These are phyloP conservation scores for Bipolaris gigantea DNA, from an alignment of 2,329 filamentous ascomycete species.

Conservation along the genomic window DNA sequence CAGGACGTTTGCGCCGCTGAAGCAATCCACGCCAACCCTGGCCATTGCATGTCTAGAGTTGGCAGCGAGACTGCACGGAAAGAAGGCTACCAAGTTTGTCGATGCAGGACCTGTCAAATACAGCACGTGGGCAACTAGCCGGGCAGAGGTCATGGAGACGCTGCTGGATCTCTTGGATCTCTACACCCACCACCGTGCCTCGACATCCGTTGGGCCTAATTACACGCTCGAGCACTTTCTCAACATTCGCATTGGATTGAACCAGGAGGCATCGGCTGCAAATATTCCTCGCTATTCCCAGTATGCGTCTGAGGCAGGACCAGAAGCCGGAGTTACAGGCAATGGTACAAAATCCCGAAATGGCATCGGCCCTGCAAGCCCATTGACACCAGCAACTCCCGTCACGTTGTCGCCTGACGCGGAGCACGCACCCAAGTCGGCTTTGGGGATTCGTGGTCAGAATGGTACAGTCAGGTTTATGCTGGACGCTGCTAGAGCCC, in stretches of 20 bases:
- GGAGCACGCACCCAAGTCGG: constrained; percentile 40
- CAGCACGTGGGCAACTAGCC: constrained; percentile 47
- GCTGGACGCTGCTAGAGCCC: constrained; percentile 76
- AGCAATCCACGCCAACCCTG: constrained; percentile 84
- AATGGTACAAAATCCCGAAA: constrained; percentile 39
- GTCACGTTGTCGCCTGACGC: constrained; percentile 47
- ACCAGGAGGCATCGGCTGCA: constrained; percentile 72
- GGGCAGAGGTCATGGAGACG: constrained; percentile 64
- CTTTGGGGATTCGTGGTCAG: constrained; percentile 47
- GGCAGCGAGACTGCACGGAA: constrained; percentile 67
- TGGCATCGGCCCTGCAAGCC: constrained; percentile 39
- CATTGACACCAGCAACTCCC: constrained; percentile 50
- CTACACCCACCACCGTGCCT: constrained; percentile 79
- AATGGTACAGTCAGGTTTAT: constrained; percentile 88
- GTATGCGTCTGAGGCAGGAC: constrained; percentile 39
- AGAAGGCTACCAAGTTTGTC: constrained; percentile 54
- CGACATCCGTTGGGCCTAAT: constrained; percentile 71
- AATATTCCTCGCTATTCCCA: constrained; percentile 64
- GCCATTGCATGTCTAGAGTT: constrained; percentile 81
- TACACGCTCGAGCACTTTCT: constrained; percentile 80
- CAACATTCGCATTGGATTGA: constrained; percentile 81
- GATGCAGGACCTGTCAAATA: constrained; percentile 53
- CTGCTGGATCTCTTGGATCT: constrained; percentile 89
- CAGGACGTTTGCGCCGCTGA: constrained; percentile 88
- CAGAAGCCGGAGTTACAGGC: constrained; percentile 16